Base-by-base conservation (phyloP, 805 yeast species). In the Yarrowia sp. region DNA sequence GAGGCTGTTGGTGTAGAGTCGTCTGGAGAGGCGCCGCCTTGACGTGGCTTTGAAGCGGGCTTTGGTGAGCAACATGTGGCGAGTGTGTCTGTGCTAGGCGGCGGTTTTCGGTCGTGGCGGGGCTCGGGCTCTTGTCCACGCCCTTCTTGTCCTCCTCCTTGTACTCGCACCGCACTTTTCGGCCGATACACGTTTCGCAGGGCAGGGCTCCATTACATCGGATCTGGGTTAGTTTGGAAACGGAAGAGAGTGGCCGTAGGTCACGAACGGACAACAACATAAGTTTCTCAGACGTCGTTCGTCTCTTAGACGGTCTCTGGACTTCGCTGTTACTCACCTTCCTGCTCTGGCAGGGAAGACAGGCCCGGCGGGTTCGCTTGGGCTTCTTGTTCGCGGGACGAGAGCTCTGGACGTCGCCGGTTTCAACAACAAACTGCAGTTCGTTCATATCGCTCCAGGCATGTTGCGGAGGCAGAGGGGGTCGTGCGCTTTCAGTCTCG, bases 191-290 rank as follows among this genome's bases (percentile, higher is more conserved):
- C 3, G 61, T 58, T 13, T 63, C 53, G 47, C 71, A 68, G 1
- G 71, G 71, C 19, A 29, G 55, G 1, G 62, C 59, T 5, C 71
- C 71, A 8, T 67, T 64, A 39, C 71, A 69, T 29, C 67, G 66
- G 42, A 63, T 65, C 70, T 66, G 60, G n/a, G 58, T 51, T 51
- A 51, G 42, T 12, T 1, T 22, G 31, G 18, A 6, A 8, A 2
- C 24, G 31, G 18, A 6, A 8, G 38, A 7, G n/a, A 18, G 38
- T 32, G 7, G 35, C 5, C 14, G 21, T 22, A n/a, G 27, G 14
- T 10, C 6, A 9, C 14, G 39, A 35, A n/a, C n/a, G n/a, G 36
- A 5, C 8, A n/a, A 32, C 39, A 9, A 35, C 21, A 27, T 6
- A 25, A 25, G n/a, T n/a, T n/a, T n/a, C n/a, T n/a, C n/a, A n/a